phyloP scores from a whole-genome alignment of 2,329 filamentous ascomycete species.

The Colletotrichum sp. region DNA sequence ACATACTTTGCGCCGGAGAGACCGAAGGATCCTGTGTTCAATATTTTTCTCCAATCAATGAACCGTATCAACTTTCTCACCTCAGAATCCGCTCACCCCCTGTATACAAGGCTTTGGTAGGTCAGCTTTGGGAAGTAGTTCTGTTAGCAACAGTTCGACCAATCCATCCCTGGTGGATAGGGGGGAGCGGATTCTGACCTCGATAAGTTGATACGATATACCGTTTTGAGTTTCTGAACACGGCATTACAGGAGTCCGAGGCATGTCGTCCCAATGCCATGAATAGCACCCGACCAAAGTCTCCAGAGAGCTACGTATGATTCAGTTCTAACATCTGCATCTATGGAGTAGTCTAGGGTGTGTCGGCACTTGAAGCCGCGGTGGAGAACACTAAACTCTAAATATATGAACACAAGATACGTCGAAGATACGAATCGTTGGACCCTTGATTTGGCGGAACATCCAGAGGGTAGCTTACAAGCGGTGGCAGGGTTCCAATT shows the following conservation, averaged over 20 bases:
- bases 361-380: not conserved
- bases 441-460: not conserved
- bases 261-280: not conserved
- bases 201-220: too few relatives aligned
- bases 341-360: not conserved
- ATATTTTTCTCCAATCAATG: not conserved
- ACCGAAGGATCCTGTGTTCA: not conserved
- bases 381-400: not conserved
- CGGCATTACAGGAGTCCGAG: not conserved
- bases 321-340: not conserved
- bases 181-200: too few relatives aligned
- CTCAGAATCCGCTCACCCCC: too few relatives aligned
- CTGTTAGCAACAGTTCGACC: too few relatives aligned
- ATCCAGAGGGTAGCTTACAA: not conserved
- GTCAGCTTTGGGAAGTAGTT: too few relatives aligned
- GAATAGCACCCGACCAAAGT: not conserved
- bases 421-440: not conserved
- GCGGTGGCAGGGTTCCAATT: not conserved
- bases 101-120: too few relatives aligned
- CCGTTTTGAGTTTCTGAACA: not conserved
- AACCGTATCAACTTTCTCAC: too few relatives aligned
- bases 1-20: not conserved
- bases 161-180: too few relatives aligned
- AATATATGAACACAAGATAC: not conserved
- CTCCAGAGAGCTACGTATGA: not conserved